These are phyloP conservation scores for Metschnikowia lunata DNA, from an alignment of 805 yeast genomes.

Conservation along the genomic window DNA sequence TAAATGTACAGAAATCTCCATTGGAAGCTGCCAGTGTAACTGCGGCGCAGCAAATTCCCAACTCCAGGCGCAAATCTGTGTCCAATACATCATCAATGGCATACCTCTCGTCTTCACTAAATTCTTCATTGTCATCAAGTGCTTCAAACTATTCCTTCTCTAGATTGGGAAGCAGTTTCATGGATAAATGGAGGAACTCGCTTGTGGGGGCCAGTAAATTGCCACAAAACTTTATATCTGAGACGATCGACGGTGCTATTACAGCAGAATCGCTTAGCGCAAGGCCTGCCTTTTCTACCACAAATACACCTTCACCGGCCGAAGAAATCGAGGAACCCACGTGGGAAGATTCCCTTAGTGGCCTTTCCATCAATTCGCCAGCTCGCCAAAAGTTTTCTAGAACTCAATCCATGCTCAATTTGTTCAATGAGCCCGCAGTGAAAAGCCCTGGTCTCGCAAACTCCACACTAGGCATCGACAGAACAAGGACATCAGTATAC, in stretches of 20 bases:
- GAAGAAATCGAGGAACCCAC: slow-evolving; percentile 13
- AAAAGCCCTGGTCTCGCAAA: slow-evolving; percentile 11
- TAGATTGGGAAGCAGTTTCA: slow-evolving; percentile 39
- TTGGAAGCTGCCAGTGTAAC: slow-evolving; percentile 20
- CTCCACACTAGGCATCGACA: slow-evolving; percentile 6
- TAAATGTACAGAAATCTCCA: slow-evolving; percentile 15
- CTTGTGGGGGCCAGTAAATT: slow-evolving; percentile 15
- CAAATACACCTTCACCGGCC: slow-evolving; percentile 16
- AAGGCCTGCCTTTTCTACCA: slow-evolving; percentile 5
- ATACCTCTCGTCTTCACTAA: slow-evolving; percentile 39
- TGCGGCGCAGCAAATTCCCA: slow-evolving; percentile 15
- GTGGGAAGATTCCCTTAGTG: slow-evolving; percentile 11
- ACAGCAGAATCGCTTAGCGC: slow-evolving; percentile 5
- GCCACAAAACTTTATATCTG: slow-evolving; percentile 5
- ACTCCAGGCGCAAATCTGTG: slow-evolving; percentile 23
- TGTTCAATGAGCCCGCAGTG: slow-evolving; percentile 7
- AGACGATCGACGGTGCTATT: slow-evolving; percentile 6
- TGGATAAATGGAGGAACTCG: slow-evolving; percentile 43
- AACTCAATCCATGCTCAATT: slow-evolving; percentile 35
- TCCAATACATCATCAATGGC: slow-evolving; percentile 37
- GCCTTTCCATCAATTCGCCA: slow-evolving; percentile 4
- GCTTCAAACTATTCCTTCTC: slow-evolving; percentile 38
- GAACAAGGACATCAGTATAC: slow-evolving; percentile 6
- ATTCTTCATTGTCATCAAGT: slow-evolving; percentile 32
- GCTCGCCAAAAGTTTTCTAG: slow-evolving; percentile 19